These are phyloP conservation scores for Cladosporium austrohemisphaericum DNA, from an alignment of 2,329 filamentous ascomycete genomes.

Conservation along the genomic window DNA sequence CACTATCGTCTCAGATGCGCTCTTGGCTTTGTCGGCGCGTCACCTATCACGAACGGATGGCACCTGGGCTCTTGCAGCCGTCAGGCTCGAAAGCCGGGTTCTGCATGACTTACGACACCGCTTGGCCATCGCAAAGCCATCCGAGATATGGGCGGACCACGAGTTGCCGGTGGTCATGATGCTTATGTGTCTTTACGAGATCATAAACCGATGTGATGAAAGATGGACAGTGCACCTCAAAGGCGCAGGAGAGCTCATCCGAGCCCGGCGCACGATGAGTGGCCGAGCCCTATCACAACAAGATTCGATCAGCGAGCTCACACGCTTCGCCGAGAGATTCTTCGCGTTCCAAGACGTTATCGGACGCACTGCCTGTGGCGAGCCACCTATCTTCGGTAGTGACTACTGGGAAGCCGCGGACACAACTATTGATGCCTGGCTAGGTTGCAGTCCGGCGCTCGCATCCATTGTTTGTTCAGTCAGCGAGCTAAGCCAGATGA, in stretches of 20 bases:
- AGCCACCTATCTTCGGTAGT: slow-evolving; percentile 44
- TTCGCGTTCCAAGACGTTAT: slow-evolving; percentile 53
- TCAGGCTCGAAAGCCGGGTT: slow-evolving; percentile 38
- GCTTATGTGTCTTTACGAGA: slow-evolving; percentile 46
- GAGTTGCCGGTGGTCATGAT: slow-evolving; percentile 43
- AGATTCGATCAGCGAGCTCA: slow-evolving; percentile 20
- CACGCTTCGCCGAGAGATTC: slow-evolving; percentile 43
- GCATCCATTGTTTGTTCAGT: slow-evolving; percentile 47
- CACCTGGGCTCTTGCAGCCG: slow-evolving; percentile 31
- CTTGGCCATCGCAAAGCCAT: slow-evolving; percentile 29
- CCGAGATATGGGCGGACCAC: slow-evolving; percentile 23
- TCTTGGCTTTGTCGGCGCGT: slow-evolving; percentile 39
- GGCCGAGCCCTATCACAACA: slow-evolving; percentile 15
- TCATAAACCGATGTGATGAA: slow-evolving; percentile 39
- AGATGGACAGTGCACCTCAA: slow-evolving; percentile 48
- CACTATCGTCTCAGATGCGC: slow-evolving; percentile 36
- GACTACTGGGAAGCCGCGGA: slow-evolving; percentile 46
- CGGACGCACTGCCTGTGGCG: slow-evolving; percentile 49
- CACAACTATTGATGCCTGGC: slow-evolving; percentile 43
- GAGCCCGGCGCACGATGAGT: slow-evolving; percentile 32
- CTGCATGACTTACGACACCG: slow-evolving; percentile 36
- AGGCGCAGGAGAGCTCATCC: slow-evolving; percentile 47
- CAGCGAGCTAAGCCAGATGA: slow-evolving; percentile 43
- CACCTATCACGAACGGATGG: slow-evolving; percentile 35
- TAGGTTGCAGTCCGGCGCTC: slow-evolving; percentile 48